These are phyloP conservation scores for Neoboletus magnificus DNA, from an alignment of 768 basidiomycete genomes.

Conservation along the genomic window DNA sequence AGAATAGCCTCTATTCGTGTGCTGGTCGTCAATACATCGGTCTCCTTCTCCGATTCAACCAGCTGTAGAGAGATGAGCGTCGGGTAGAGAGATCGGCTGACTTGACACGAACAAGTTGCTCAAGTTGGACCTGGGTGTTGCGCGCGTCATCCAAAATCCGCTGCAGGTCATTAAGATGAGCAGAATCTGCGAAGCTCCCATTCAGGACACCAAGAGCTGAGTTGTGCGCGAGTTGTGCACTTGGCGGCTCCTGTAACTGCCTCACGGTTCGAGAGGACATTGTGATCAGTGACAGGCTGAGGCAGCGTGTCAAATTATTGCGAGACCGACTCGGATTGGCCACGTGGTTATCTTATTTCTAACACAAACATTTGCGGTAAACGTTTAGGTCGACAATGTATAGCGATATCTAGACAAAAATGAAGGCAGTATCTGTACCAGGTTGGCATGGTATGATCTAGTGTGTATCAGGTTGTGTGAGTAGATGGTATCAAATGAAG, in stretches of 20 bases:
- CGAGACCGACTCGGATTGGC: neutral
- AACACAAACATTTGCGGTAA: too few relatives aligned
- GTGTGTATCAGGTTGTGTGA: neutral
- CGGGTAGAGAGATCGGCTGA: slow-evolving; percentile 10
- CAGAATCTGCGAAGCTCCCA: slow-evolving; percentile 43
- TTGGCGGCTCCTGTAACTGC: slow-evolving; percentile 48
- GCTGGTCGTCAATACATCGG: slow-evolving; percentile 46
- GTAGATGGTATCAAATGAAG: neutral
- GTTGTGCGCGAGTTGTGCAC: slow-evolving; percentile 37
- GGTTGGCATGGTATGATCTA: neutral
- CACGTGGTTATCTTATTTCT: slow-evolving; percentile 29
- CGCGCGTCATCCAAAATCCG: slow-evolving; percentile 42
- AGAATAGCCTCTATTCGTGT: slow-evolving; percentile 46
- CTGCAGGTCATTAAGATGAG: slow-evolving; percentile 50
- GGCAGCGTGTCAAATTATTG: neutral
- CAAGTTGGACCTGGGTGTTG: slow-evolving; percentile 38
- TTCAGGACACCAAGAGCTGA: slow-evolving; percentile 40
- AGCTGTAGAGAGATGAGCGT: slow-evolving; percentile 49
- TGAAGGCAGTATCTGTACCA: neutral
- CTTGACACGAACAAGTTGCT: slow-evolving; percentile 42
- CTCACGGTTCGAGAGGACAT: slow-evolving; percentile 48
- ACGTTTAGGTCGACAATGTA: neutral
- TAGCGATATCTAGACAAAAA: neutral
- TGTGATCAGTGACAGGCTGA: neutral
- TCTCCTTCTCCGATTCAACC: slow-evolving; percentile 44